Evolutionary conservation across 495 filamentous ascomycete species (phyloP), one percentile per base, ranked within the genome.

Genomic region (Cenococcum geophilum): DNA sequence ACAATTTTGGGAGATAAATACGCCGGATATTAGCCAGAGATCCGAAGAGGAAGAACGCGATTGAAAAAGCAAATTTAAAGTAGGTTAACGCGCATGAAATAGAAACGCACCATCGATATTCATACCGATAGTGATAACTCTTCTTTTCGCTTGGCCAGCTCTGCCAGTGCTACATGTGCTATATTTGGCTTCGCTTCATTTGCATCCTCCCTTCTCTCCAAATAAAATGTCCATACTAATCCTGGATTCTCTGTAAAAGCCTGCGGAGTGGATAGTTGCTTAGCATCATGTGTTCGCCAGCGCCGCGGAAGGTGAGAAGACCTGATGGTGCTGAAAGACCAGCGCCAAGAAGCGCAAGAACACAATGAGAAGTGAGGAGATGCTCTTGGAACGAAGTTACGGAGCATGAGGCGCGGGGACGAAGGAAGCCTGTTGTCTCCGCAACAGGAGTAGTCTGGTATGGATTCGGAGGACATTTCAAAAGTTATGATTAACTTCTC

Each of bases 311-410:
- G 16, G 53, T 65, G 1, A 58, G 55, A 14, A 68, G n/a, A 20
- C 65, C 65, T 16, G 65, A 68, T 4, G 65, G 12, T 27, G 52
- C 65, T 1, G 61, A 64, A 16, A 68, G 57, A 1, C 61, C 61
- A 12, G 65, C 65, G 47, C 65, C 61, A 22, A 59, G 22, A 4
- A 68, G 58, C 27, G 62, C 65, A 20, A 65, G 57, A 20, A 68
- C 36, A 16, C 61, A 57, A 1, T 36, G 57, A 2, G 65, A 68
- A 4, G 52, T 32, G 16, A n/a, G 14, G 43, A 63, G 37, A 18
- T 59, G 53, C 4, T 43, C 52, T 43, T 55, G 50, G 27, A 32
- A 32, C 27, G 27, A 32, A 6, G 27, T 6, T 32, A n/a, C n/a
- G n/a, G n/a, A n/a, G n/a, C n/a, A n/a, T n/a, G n/a, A n/a, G n/a